These are phyloP conservation scores for Aspergillus campestris DNA, from an alignment of 495 filamentous ascomycete species.

Conservation along the genomic window DNA sequence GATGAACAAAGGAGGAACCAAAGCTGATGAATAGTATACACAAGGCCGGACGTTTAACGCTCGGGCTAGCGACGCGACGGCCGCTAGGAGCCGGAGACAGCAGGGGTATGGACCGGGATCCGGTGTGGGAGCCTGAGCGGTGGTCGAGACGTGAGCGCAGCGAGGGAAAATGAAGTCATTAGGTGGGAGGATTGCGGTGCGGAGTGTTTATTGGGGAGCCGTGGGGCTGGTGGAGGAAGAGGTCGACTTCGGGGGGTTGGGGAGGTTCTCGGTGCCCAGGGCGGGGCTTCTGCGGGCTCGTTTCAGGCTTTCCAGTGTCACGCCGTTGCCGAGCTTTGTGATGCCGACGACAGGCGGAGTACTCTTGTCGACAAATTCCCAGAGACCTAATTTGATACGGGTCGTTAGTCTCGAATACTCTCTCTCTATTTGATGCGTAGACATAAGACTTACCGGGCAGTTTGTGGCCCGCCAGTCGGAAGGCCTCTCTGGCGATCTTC, in stretches of 20 bases:
- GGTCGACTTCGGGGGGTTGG: slow-evolving; percentile 26
- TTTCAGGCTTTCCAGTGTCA: slow-evolving; percentile 73
- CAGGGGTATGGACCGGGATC: slow-evolving; percentile 55
- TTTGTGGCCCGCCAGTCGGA: slow-evolving; percentile 90
- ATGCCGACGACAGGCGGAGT: slow-evolving; percentile 85
- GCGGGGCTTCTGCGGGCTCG: slow-evolving; percentile 62
- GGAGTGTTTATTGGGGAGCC: slow-evolving; percentile 30
- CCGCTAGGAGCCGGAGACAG: slow-evolving; percentile 40
- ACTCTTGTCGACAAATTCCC: slow-evolving; percentile 90
- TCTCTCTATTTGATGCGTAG: background rate
- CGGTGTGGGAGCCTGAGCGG: slow-evolving; percentile 44
- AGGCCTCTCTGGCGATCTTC: slow-evolving; percentile 87
- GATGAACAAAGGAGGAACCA: slow-evolving; percentile 14
- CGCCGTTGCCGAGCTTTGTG: slow-evolving; percentile 77
- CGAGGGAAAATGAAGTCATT: slow-evolving; percentile 7
- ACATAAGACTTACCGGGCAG: slow-evolving; percentile 66
- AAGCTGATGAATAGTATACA: slow-evolving; percentile 41
- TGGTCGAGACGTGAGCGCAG: slow-evolving; percentile 7
- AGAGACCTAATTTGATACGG: slow-evolving; percentile 54
- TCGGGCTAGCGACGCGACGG: slow-evolving; percentile 25
- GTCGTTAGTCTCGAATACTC: slow-evolving; percentile 13
- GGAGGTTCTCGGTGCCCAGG: slow-evolving; percentile 27
- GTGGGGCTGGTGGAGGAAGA: slow-evolving; percentile 34
- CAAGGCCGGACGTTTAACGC: slow-evolving; percentile 27
- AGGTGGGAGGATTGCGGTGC: slow-evolving; percentile 2